Base-by-base conservation (phyloP, 176 grass and related monocot species). In the Rhynchospora breviuscula region DNA sequence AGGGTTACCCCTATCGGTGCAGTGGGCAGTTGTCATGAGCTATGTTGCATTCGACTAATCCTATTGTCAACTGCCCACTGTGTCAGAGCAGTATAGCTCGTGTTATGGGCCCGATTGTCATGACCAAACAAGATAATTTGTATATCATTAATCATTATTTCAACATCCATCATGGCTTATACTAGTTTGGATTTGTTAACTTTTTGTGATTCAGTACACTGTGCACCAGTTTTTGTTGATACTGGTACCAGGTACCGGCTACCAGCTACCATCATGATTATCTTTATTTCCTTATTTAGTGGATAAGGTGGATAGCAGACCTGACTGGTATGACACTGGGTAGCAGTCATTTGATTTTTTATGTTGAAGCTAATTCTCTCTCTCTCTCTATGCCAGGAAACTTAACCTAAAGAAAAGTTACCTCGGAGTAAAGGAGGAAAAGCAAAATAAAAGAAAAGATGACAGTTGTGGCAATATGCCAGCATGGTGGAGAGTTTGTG, bases 401-500 rank as follows among this genome's bases (percentile, higher is more conserved):
- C 52, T 78, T 7, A 10, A 51, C 51, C 49, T 56, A 17, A 33
- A 78, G 49, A 54, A 14, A 76, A 76, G 6, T 22, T 31, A 18
- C 73, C 25, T 17, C 33, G 51, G 51, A 3, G 7, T 40, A 78
- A 46, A 78, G 31, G 73, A 78, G 51, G 23, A 56, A 78, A 33
- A 76, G 21, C 19, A 78, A 78, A 56, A 56, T 7, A 78, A 12
- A 47, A 51, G 10, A 48, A 22, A 80, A 59, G 2, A 86, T 89
- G 84, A 43, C 59, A 14, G 67, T 95, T 51, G 91, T 98, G 5
- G 92, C 92, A 26, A 93, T 98, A 83, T 98, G 95, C 88, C 92
- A 94, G 67, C 88, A 94, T 44, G 95, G 95, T 31, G 95, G 95
- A 63, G 92, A 98, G 78, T 98, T 98, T 85, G 86, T 89, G 63